Evolutionary conservation across 345 rosid genomes (phyloP), one percentile per base, ranked within the genome.

Genomic region (Citrus cavaleriei): DNA sequence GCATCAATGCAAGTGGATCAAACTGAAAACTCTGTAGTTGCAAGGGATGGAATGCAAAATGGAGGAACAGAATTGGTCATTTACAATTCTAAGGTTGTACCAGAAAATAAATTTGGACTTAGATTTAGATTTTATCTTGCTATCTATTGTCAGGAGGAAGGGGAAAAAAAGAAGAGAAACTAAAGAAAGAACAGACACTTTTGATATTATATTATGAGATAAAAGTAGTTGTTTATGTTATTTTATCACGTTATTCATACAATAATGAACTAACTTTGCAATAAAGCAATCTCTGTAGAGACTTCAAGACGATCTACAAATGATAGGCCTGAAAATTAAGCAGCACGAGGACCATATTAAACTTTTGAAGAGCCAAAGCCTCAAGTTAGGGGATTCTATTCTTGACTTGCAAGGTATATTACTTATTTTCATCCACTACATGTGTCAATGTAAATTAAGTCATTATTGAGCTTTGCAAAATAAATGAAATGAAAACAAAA

Each of bases 291-390:
- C 59, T 75, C 1, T 78, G 80, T 87, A 92, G 88, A 94, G 82
- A 84, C 93, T 92, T 85, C 83, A 94, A 83, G 90, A 93, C 81
- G 97, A 91, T 76, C 86, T 91, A 51, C 90, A 86, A 35, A 34
- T 51, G 3, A 74, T 91, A 49, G 98, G 95, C 73, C 72, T 68
- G 81, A 90, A 87, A 83, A 84, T 94, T 84, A 92, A 91, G 83
- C 91, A 82, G 74, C 95, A 90, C 6, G 97, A 94, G 62, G 87
- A 88, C 57, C 86, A 86, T 75, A 30, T 91, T n/a, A 87, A 77
- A 19, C 79, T 85, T 76, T 77, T 90, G 85, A 88, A 85, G 77
- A 35, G 79, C 58, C 87, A 90, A 86, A 88, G 86, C 75, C 78
- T 63, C 85, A 92, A 88, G 77, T 40, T 92, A 40, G 95, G 89